Evolutionary conservation across 2,329 filamentous ascomycete genomes (phyloP), one percentile per base, ranked within the genome.

Genomic region (Huntiella abstrusa): DNA sequence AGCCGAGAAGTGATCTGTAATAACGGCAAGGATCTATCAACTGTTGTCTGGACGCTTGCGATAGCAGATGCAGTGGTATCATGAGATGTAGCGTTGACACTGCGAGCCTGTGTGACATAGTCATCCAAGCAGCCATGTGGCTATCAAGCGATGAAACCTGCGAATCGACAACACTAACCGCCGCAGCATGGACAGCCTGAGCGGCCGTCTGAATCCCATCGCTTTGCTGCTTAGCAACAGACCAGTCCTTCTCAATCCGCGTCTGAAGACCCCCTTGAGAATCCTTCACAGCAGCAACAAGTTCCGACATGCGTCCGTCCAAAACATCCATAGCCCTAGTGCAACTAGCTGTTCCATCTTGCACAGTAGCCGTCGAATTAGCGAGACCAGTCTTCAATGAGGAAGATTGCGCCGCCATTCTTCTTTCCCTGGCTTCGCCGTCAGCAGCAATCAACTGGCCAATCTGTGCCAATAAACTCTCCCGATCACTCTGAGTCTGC

Each of bases 51-150:
- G 32, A 95, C 68, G 7, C 62, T 63, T 33, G 71, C 63, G n/a
- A 94, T 64, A 1, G 77, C 81, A n/a, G 67, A 59, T 1, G 69
- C 61, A 52, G 92, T 83, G 19, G 72, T 70, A 19, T 76, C 69
- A 58, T 91, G 80, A 57, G 93, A 85, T 13, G 69, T 67, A 28
- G 80, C 75, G 58, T 94, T 96, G 55, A 92, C 81, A 1, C 73
- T 74, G 50, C 80, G 76, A 43, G 92, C 86, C 32, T 83, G 77
- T 32, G 79, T 72, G 35, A 96, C 85, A 55, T 95, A 94, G 53
- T 88, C 83, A 55, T 96, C 88, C 5, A 98, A 1, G 84, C 83
- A 48, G 78, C 75, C 73, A 98, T 87, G 60, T 96, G 85, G n/a
- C 70, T 72, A 51, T 83, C 80, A 57, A 98, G 80, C 53, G 93